Percentiles rank a stretch among this genome's conserved stretches.
These are phyloP conservation scores for Colletotrichum falcatum DNA, from an alignment of 2,329 filamentous ascomycete species.

Conservation along the genomic window DNA sequence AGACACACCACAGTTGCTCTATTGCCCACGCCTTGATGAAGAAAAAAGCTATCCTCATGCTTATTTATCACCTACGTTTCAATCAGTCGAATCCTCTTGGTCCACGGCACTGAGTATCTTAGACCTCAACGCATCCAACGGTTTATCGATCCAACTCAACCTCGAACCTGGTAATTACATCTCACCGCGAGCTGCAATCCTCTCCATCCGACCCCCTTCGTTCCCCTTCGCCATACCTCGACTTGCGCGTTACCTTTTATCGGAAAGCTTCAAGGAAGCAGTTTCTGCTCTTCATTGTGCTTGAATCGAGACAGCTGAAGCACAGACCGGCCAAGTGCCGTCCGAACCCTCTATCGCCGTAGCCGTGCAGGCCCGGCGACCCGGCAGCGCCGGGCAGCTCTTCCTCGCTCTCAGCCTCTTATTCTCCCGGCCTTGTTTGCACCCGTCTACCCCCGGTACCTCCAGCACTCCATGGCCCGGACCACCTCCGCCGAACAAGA, in stretches of 20 bases:
- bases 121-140: neutral
- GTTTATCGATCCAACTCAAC: neutral
- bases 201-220: neutral
- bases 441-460: conserved; percentile 1
- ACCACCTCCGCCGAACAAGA: conserved; percentile 5
- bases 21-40: conserved; percentile 17
- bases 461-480: conserved; percentile 31
- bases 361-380: conserved; percentile 17
- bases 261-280: neutral
- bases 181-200: neutral
- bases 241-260: neutral
- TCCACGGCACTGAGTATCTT: neutral
- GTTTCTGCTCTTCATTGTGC: neutral
- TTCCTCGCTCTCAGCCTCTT: conserved; percentile 6
- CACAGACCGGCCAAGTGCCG: conserved; percentile 30
- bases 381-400: conserved; percentile 11
- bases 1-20: neutral
- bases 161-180: neutral
- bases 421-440: neutral
- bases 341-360: neutral
- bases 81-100: neutral
- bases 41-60: neutral
- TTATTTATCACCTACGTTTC: neutral
- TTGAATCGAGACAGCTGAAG: conserved; percentile 13
- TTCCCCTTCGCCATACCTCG: neutral